Evolutionary conservation across 1,284 basidiomycete genomes (phyloP), one percentile per base, ranked within the genome.

Genomic region (Tilletiaria anomala): DNA sequence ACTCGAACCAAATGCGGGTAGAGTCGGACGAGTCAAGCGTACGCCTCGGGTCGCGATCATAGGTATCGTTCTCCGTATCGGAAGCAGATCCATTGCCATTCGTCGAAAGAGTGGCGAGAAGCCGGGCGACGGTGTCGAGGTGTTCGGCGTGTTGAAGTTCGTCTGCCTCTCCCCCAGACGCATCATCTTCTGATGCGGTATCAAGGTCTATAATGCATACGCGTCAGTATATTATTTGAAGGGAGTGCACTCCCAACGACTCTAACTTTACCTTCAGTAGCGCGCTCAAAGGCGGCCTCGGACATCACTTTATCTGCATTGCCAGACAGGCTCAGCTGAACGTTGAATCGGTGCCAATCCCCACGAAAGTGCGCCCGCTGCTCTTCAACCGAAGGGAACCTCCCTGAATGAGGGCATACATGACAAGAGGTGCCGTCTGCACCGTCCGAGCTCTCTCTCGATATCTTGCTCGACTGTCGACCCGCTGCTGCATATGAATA

Each of bases 261-360:
- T n/a, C n/a, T n/a, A n/a, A n/a, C n/a, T n/a, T n/a, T n/a, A n/a
- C 45, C 42, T 23, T 54, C 54, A 17, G 55, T 40, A 51, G 50
- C 39, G 44, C 43, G 17, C 53, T 53, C 17, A 55, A 60, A 5
- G 2, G 37, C 33, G 12, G 17, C 36, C 8, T 10, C 35, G 11
- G n/a, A 22, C 15, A 22, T 19, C 16, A 20, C 15, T 18, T 17
- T 29, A 32, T 16, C 41, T n/a, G 15, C 17, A 11, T 15, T 21
- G 16, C 19, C 39, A 11, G 39, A 41, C 35, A 17, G 21, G 29
- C 43, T 48, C 21, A 61, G 46, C 69, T 91, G 93, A 48, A 89
- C 83, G 63, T 97, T 97, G 70, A 93, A 96, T 40, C 88, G 76
- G 73, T 97, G 91, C 91, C 91, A 96, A 68, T 96, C 89, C 20